Evolutionary conservation across 495 filamentous ascomycete species (phyloP), one percentile per base, ranked within the genome.

Genomic region (Lepidopterella palustris): DNA sequence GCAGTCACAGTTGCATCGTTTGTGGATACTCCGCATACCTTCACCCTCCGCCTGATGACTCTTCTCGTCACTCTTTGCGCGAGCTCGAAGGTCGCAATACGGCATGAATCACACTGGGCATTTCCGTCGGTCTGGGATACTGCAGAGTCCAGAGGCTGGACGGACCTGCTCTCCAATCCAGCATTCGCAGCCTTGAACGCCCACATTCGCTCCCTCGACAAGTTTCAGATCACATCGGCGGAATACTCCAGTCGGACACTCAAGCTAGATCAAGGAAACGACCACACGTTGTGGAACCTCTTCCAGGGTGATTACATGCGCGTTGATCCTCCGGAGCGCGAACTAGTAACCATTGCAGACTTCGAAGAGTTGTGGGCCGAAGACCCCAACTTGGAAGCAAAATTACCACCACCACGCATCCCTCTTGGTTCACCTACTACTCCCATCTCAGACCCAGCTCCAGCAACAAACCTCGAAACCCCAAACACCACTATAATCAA

Each of bases 71-170:
- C 74, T 0, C 59, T 77, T 8, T 70, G 67, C 1, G 69, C 73
- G 15, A 71, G 65, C 31, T 56, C 70, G 13, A 74, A 73, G 26
- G 60, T 75, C 3, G 59, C 71, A 18, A 62, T 77, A n/a, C 67
- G 74, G 13, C 72, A 76, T 52, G 74, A 76, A 66, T 70, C 74
- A n/a, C 74, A 77, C 39, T 76, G 73, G 74, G 61, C 63, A 13
- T 59, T 76, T 23, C 71, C 71, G 3, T 45, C 60, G 5, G 45
- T 75, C 0, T 74, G 63, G 62, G 57, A 71, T 23, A 31, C 67
- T 51, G 70, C 70, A 1, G 54, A 42, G 20, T 15, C 51, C n/a
- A 50, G 52, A 27, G 45, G 51, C n/a, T 74, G 72, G 70, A 48
- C n/a, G 5, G 45, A 27, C 6, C 59, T 76, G 21, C 62, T 58